These are phyloP conservation scores for Pseudogymnoascus sp. DNA, from an alignment of 2,329 filamentous ascomycete species.

Conservation along the genomic window DNA sequence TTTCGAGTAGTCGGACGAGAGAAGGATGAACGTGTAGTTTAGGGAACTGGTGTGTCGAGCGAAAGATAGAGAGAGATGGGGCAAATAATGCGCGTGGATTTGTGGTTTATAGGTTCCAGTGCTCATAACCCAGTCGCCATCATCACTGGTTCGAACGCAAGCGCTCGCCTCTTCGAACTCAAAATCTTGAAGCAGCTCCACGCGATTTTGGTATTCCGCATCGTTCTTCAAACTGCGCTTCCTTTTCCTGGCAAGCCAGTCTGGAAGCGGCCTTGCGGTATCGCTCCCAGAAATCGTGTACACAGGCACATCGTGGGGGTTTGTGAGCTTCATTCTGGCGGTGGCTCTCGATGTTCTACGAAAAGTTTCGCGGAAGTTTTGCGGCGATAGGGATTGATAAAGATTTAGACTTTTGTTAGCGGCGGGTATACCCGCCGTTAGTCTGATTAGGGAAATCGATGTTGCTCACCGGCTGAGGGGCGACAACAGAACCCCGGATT, in stretches of 20 bases:
- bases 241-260: slow-evolving; percentile 86
- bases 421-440: slow-evolving; percentile 1
- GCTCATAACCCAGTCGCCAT: slow-evolving; percentile 96
- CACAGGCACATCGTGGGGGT: slow-evolving; percentile 75
- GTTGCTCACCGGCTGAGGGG: not conserved
- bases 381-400: slow-evolving; percentile 8
- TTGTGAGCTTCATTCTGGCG: slow-evolving; percentile 66
- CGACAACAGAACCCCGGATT: slow-evolving; percentile 5
- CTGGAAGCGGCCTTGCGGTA: slow-evolving; percentile 78
- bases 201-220: slow-evolving; percentile 82
- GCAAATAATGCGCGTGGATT: slow-evolving; percentile 92
- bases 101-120: slow-evolving; percentile 73
- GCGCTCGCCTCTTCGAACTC: slow-evolving; percentile 93
- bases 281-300: slow-evolving; percentile 93
- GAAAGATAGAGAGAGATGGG: slow-evolving; percentile 88
- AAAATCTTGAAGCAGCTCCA: slow-evolving; percentile 94
- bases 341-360: slow-evolving; percentile 2
- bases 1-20: slow-evolving; percentile 89
- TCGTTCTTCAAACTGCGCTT: slow-evolving; percentile 91
- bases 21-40: slow-evolving; percentile 83
- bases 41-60: slow-evolving; percentile 84
- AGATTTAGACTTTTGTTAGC: slow-evolving; percentile 9
- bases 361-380: slow-evolving; percentile 9
- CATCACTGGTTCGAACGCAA: slow-evolving; percentile 83
- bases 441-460: not conserved